These are phyloP conservation scores for Candida sithepensis DNA, from an alignment of 805 yeast species.

Conservation along the genomic window DNA sequence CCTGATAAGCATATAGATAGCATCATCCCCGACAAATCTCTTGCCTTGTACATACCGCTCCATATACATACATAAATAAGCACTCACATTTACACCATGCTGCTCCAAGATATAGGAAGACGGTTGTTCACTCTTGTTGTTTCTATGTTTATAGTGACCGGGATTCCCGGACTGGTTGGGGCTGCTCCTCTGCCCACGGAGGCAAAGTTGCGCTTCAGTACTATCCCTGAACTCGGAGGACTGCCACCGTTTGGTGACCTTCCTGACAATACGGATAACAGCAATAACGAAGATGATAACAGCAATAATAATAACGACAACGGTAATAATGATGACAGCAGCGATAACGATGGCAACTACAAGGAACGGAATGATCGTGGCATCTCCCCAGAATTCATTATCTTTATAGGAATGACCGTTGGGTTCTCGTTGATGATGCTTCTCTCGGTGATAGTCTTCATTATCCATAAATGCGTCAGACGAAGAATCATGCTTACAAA, in stretches of 20 bases:
- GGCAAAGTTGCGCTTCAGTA: neutral
- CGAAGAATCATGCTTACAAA: conserved; percentile 24
- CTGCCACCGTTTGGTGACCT: neutral
- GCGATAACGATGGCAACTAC: neutral
- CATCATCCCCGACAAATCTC: too few relatives aligned
- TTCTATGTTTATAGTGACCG: neutral
- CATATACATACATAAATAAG: too few relatives aligned
- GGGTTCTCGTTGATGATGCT: conserved; percentile 21
- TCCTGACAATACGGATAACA: neutral
- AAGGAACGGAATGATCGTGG: neutral
- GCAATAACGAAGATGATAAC: neutral
- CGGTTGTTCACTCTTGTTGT: neutral
- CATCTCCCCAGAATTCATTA: conserved; percentile 13
- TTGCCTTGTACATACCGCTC: too few relatives aligned
- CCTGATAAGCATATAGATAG: too few relatives aligned
- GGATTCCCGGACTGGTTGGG: neutral
- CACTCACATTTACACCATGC: neutral
- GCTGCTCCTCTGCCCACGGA: neutral
- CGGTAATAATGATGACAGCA: neutral
- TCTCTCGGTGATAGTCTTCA: conserved; percentile 11
- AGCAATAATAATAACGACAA: neutral
- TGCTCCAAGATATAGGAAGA: neutral
- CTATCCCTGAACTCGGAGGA: neutral
- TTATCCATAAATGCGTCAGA: conserved; percentile 13
- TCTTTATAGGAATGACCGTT: conserved; percentile 21